Evolutionary conservation across 163 green algal species (phyloP).

Genomic region (Chlorella variabilis): DNA sequence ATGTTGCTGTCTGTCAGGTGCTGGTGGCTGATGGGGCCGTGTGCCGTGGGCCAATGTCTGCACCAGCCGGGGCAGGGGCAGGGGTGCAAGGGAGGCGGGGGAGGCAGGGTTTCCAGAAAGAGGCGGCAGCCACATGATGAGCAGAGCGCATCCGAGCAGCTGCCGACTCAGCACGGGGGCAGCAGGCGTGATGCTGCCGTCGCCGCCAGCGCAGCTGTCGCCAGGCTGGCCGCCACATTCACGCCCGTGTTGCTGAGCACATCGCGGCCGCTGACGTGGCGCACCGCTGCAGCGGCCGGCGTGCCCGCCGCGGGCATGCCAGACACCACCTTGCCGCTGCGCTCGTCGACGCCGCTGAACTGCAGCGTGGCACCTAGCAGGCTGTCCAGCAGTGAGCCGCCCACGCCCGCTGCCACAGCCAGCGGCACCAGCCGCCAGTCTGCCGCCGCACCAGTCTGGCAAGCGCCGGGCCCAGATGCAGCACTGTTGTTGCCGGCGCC

Average conservation of each 20-base stretch:
- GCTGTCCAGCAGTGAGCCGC: conserved; percentile 86
- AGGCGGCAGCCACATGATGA: too few relatives aligned
- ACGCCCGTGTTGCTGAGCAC: conserved; percentile 69
- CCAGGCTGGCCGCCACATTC: conserved; percentile 45
- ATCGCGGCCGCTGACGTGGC: conserved; percentile 51
- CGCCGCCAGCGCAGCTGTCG: background rate
- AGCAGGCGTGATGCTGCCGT: background rate
- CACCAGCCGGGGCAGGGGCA: too few relatives aligned
- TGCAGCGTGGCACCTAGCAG: conserved; percentile 92
- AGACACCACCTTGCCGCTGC: conserved; percentile 56
- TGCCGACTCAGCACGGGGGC: background rate
- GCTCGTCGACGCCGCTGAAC: conserved; percentile 74
- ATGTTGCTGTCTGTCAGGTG: too few relatives aligned
- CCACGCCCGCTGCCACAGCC: conserved; percentile 75
- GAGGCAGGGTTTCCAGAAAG: too few relatives aligned
- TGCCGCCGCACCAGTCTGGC: background rate
- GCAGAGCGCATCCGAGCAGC: too few relatives aligned
- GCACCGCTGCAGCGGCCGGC: conserved; percentile 35
- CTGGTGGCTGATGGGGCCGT: too few relatives aligned
- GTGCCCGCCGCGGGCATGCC: background rate
- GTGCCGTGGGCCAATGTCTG: too few relatives aligned
- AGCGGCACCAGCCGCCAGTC: conserved; percentile 63
- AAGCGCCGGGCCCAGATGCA: background rate
- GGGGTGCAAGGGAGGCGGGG: too few relatives aligned
- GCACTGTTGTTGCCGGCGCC: background rate